Base-by-base conservation (phyloP, 352 stramenopile genomes). In the Pythium dissimile region DNA sequence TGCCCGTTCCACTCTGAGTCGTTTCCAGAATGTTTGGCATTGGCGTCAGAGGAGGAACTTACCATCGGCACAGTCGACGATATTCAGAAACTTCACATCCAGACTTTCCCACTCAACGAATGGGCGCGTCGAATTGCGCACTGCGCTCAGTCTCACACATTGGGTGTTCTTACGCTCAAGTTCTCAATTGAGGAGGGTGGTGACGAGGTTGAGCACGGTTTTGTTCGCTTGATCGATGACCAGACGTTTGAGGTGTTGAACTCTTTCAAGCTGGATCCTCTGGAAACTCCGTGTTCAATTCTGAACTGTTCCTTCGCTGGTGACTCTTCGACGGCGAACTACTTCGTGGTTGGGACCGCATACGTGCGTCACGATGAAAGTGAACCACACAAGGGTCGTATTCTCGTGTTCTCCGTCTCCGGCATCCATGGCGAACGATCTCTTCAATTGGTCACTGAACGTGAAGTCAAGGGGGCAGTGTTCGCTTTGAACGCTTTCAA, bases 81-180 rank as follows among this genome's bases (percentile, higher is more conserved):
- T 65, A 99, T 99, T 63, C 95, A 99, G 65, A 99, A 99, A 64
- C 84, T 99, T 32, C 97, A 99, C 75, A 98, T 99, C 45, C 96
- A 97, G 55, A 98, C 96, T 30, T 94, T 97, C 56, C 90, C 86
- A 50, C 64, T 99, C 15, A 92, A 95, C 30, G 96, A 98, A 71
- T 96, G 90, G 69, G 93, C 95, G 2, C 87, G 94, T 23, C 77
- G 91, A 55, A 97, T 99, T 62, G 82, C 88, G n/a, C 83, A 96
- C 51, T 84, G 91, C 39, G 54, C 71, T 3, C 65, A 87, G 28
- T 92, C 86, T 0, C 81, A 92, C 48, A 94, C 84, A 11, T 70
- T 97, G 16, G 85, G 75, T 16, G 86, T 97, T 21, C 62, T 88
- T 12, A 96, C 85, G 2, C 62, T 93, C 20, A 91, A 80, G 47